A percentile compares a stretch with the other conserved stretches of the same genome.
Conservation (phyloP, 2,329 filamentous ascomycete species). For the Karstenula rhodostoma region DNA sequence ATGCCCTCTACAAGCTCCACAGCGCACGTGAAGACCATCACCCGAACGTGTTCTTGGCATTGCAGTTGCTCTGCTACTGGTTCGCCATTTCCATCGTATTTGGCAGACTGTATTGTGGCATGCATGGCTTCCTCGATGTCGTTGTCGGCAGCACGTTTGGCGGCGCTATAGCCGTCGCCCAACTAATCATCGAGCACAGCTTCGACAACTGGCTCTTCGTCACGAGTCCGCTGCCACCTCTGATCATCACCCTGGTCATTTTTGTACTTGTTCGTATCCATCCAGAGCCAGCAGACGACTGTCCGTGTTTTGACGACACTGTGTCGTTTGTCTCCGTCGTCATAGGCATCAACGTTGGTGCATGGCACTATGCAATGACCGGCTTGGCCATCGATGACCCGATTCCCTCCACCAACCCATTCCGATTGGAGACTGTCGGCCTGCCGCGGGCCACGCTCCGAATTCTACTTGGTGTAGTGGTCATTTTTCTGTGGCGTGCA, state of each 20-base stretch:
- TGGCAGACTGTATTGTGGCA: slow-evolving; percentile 93
- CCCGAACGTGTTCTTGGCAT: slow-evolving; percentile 64
- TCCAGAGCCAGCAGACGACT: slow-evolving; percentile 95
- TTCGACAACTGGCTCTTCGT: slow-evolving; percentile 74
- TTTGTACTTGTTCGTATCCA: slow-evolving; percentile 85
- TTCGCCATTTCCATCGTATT: slow-evolving; percentile 91
- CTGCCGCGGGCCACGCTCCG: slow-evolving; percentile 70
- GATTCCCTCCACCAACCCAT: slow-evolving; percentile 68
- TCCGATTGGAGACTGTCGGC: slow-evolving; percentile 72
- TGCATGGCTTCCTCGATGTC: slow-evolving; percentile 97
- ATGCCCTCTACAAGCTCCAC: slow-evolving; percentile 76
- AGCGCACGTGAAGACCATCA: slow-evolving; percentile 70
- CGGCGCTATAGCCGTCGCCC: slow-evolving; percentile 65
- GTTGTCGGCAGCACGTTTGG: slow-evolving; percentile 81
- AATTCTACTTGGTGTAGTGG: slow-evolving; percentile 79
- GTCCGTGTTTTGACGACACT: slow-evolving; percentile 95
- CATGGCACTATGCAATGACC: slow-evolving; percentile 79
- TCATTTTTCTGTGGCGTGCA: slow-evolving; percentile 90
- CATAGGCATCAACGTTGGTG: slow-evolving; percentile 82
- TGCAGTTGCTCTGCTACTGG: slow-evolving; percentile 78
- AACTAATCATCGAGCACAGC: slow-evolving; percentile 62
- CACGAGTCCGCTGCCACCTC: slow-evolving; percentile 66
- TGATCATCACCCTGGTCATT: slow-evolving; percentile 71
- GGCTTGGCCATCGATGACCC: slow-evolving; percentile 61
- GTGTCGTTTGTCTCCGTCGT: slow-evolving; percentile 91